phyloP scores from a whole-genome alignment of 2,329 filamentous ascomycete genomes.

The Curvularia spicifera region DNA sequence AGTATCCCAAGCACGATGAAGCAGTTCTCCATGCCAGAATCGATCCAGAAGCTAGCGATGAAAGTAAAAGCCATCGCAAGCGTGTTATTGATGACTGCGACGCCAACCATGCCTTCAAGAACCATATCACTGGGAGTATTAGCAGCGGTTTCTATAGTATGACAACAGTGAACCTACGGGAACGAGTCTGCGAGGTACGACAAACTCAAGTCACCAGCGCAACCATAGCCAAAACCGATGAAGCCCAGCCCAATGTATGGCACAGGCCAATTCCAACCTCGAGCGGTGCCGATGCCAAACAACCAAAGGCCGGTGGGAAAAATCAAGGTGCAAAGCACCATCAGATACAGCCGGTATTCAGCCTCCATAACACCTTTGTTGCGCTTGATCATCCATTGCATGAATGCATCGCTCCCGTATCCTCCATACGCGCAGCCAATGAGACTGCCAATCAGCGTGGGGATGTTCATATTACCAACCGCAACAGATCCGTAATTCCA shows the following conservation, averaged over 20 bases:
- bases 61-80: slow-evolving; percentile 2
- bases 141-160: neutral
- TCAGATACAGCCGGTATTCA: slow-evolving; percentile 5
- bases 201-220: slow-evolving; percentile 4
- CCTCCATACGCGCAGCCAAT: slow-evolving; percentile 4
- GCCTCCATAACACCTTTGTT: slow-evolving; percentile 6
- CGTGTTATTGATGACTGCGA: slow-evolving; percentile 6
- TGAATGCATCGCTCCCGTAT: slow-evolving; percentile 1
- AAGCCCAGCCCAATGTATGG: slow-evolving; percentile 2
- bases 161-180: neutral
- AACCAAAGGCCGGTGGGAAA: slow-evolving; percentile 2
- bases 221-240: slow-evolving; percentile 4
- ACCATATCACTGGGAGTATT: slow-evolving; percentile 1
- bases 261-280: slow-evolving; percentile 4
- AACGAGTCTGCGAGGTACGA: slow-evolving; percentile 3
- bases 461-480: slow-evolving; percentile 3
- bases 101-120: slow-evolving; percentile 4
- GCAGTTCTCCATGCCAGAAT: slow-evolving; percentile 1
- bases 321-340: slow-evolving; percentile 3
- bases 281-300: slow-evolving; percentile 3
- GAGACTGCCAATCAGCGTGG: slow-evolving; percentile 4
- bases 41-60: slow-evolving; percentile 3
- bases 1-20: slow-evolving; percentile 2
- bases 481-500: slow-evolving; percentile 4
- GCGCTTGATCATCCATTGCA: slow-evolving; percentile 5